phyloP scores from a whole-genome alignment of 495 filamentous ascomycete species.

The Aspergillus carlsbadensis region DNA sequence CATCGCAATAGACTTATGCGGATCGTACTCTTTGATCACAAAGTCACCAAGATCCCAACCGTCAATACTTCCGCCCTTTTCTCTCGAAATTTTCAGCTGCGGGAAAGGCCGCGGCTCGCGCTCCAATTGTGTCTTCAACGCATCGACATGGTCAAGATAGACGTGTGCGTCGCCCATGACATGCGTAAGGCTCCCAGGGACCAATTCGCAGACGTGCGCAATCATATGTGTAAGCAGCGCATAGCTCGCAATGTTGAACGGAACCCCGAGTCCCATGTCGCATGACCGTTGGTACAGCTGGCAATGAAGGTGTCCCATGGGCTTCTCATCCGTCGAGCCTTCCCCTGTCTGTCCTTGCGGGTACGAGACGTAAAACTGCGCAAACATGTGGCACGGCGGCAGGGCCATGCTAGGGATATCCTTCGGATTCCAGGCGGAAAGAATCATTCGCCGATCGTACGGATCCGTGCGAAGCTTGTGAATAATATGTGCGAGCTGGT shows the following conservation, averaged over 20 bases:
- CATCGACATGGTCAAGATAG: constrained; percentile 89
- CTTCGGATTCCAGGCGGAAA: constrained; percentile 89
- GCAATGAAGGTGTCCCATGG: constrained; percentile 67
- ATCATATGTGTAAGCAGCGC: constrained; percentile 92
- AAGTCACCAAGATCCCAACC: constrained; percentile 90
- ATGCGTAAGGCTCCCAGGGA: constrained; percentile 82
- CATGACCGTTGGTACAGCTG: constrained; percentile 91
- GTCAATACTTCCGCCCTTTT: constrained; percentile 67
- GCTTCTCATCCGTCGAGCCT: constrained; percentile 4
- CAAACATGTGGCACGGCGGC: constrained; percentile 98
- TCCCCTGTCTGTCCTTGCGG: constrained; percentile 34
- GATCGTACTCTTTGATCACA: constrained; percentile 81
- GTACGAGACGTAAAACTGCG: constrained; percentile 94
- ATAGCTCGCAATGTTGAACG: constrained; percentile 96
- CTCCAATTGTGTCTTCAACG: constrained; percentile 74
- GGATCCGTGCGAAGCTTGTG: constrained; percentile 77
- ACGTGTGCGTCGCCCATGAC: constrained; percentile 97
- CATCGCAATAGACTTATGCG: constrained; percentile 89
- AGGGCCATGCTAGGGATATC: constrained; percentile 89
- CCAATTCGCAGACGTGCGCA: constrained; percentile 78
- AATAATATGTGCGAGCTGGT: constrained; percentile 86
- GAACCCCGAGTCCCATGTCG: constrained; percentile 96
- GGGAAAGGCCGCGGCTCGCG: constrained; percentile 83
- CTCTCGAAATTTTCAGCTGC: constrained; percentile 64
- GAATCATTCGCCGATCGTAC: constrained; percentile 84